Percentiles rank a stretch among this genome's conserved stretches.
Evolutionary conservation across 176 grass and related monocot species (phyloP).

Genomic region (Pharus latifolius): DNA sequence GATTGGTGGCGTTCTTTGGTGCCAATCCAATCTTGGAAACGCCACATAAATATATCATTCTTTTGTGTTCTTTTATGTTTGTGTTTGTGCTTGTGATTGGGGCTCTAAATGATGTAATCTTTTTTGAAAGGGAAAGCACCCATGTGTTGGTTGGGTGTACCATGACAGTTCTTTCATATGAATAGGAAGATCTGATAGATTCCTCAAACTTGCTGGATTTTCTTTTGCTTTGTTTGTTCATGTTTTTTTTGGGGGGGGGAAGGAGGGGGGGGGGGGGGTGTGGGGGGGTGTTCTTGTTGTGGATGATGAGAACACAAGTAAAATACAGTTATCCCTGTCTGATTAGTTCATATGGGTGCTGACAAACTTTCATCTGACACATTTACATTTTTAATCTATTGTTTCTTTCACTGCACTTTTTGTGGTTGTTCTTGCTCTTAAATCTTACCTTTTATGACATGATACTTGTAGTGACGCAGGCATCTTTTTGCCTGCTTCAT

Average conservation of each 20-base stretch:
- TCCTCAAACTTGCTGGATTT: neutral
- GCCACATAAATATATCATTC: slow-evolving; percentile 25
- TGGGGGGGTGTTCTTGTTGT: too few relatives aligned
- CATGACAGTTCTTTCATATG: slow-evolving; percentile 37
- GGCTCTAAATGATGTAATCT: slow-evolving; percentile 43
- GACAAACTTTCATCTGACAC: slow-evolving; percentile 49
- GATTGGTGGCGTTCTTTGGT: slow-evolving; percentile 44
- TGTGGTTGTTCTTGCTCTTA: neutral
- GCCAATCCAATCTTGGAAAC: slow-evolving; percentile 60
- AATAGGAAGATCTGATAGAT: slow-evolving; percentile 78
- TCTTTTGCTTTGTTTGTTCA: accelerated
- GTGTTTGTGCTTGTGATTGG: neutral
- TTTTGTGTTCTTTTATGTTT: accelerated
- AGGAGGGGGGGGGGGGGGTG: too few relatives aligned
- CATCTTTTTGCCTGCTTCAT: neutral
- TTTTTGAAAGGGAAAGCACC: slow-evolving; percentile 17
- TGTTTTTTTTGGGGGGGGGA: too few relatives aligned
- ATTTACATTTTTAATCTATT: neutral
- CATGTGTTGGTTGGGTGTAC: neutral
- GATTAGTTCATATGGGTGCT: slow-evolving; percentile 46
- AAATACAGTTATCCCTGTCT: slow-evolving; percentile 89
- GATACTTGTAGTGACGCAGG: slow-evolving; percentile 19
- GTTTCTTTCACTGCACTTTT: neutral
- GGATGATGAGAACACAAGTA: slow-evolving; percentile 51
- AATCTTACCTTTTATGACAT: slow-evolving; percentile 41